Base-by-base conservation (phyloP, 2,329 filamentous ascomycete genomes). In the Furcasterigmium sp. region DNA sequence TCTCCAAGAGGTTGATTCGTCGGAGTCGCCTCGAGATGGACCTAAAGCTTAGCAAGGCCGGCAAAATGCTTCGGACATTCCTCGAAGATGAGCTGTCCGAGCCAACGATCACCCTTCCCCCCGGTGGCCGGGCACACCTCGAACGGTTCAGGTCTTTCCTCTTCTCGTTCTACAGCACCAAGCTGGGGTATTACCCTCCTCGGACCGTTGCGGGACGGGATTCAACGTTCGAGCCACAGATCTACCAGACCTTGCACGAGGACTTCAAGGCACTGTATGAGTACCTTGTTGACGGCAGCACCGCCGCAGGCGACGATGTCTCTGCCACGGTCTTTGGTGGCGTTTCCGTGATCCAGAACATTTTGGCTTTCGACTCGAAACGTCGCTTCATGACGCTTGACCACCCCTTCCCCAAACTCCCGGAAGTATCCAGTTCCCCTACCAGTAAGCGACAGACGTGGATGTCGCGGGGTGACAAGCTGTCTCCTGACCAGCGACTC, bases 191-290 rank as follows among this genome's bases (percentile, higher is more conserved):
- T 51, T 91, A 85, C 61, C 87, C 87, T 1, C 85, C 86, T 0
- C 65, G 66, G 3, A 59, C 65, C 2, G 57, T 65, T 19, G 64
- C 71, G 30, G 48, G 54, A 2, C 60, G 64, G 17, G 69, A 63
- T 42, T 55, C 62, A 7, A 59, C 73, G 2, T 85, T 84, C 49
- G 73, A 80, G 14, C 77, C 80, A 29, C 63, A 69, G 17, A 60
- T 84, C 1, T 81, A 81, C 53, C 67, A 67, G 25, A 67, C 69
- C 4, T 84, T 91, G 77, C 75, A 76, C 32, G 64, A 72, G 26
- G 87, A 91, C 50, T 90, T 93, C 50, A 73, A 80, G 40, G 78
- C 75, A 3, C 65, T 91, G 0, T 89, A 90, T 58, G 72, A 82
- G 25, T 82, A 84, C 38, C 69, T 93, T 1, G 84, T 84, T 1